Evolutionary conservation across 2,329 filamentous ascomycete species (phyloP), one percentile per base, ranked within the genome.

Genomic region (Calcarisporium arbuscula): DNA sequence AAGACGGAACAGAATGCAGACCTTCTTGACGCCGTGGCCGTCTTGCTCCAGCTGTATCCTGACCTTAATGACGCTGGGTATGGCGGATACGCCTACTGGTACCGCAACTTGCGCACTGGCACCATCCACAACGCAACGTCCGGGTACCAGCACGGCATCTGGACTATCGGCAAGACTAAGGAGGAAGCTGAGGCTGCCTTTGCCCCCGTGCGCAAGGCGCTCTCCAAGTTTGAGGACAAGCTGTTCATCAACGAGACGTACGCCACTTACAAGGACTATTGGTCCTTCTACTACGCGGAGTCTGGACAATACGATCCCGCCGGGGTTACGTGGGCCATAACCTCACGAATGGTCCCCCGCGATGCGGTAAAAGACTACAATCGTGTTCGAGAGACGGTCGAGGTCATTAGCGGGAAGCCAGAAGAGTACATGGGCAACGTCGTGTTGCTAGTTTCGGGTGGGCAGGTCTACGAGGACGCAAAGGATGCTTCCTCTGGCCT

Each of bases 51-150:
- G 18, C 41, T 53, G 3, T 56, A 49, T 38, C 48, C 50, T 3
- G 38, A 52, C 8, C 50, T 65, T 10, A 50, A 44, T 30, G 44
- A 53, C 15, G 44, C 48, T 11, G 58, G 56, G 8, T 52, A 57
- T 14, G 44, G 48, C 3, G 51, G 54, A 10, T 52, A 55, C 35
- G 45, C 35, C 11, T 47, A 30, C 29, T 58, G 55, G 54, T 49
- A 47, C 18, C 46, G 45, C 14, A 46, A 51, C 35, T 48, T 38
- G 14, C 46, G 40, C 4, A 40, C 32, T 8, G 28, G 40, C 29
- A 47, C 53, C 19, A 34, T 56, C 28, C 41, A 32, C 16, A 47
- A 51, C 34, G 41, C 38, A 19, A 45, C 41, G 5, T 52, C 53
- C 0, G 52, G 53, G 3, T 57, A 56, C 30, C 34, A 34, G 2